Percentiles rank a stretch among this genome's conserved stretches.
These are phyloP conservation scores for Saccharomycopsis malanga DNA, from an alignment of 805 yeast genomes.

Conservation along the genomic window DNA sequence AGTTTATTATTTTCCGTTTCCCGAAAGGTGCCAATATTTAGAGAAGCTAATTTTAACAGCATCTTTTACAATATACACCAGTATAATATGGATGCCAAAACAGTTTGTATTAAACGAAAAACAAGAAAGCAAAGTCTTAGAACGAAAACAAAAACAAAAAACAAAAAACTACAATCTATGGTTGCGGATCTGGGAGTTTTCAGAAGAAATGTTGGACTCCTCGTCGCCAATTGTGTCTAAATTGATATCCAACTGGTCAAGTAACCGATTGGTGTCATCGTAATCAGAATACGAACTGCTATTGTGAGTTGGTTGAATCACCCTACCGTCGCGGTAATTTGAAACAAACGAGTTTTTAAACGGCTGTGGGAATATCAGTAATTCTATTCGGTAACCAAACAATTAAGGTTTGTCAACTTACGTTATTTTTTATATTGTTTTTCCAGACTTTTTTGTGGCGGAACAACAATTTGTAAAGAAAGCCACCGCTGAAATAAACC, in stretches of 20 bases:
- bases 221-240: slow-evolving; percentile 1
- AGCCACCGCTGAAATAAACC: slow-evolving; percentile 39
- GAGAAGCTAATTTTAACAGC: too few species aligned
- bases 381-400: background rate
- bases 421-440: slow-evolving; percentile 12
- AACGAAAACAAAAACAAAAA: too few species aligned
- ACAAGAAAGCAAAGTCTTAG: too few species aligned
- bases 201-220: too few species aligned
- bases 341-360: slow-evolving; percentile 7
- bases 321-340: slow-evolving; percentile 5
- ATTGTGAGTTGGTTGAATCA: background rate
- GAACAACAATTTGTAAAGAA: slow-evolving; percentile 26
- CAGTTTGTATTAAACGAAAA: too few species aligned
- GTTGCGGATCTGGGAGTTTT: too few species aligned
- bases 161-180: too few species aligned
- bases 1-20: too few species aligned
- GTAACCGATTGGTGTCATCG: slow-evolving; percentile 8
- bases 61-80: too few species aligned
- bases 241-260: slow-evolving; percentile 13
- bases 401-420: slow-evolving; percentile 11
- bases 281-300: background rate
- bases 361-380: slow-evolving; percentile 7
- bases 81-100: too few species aligned
- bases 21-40: too few species aligned
- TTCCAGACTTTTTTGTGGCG: slow-evolving; percentile 15